Evolutionary conservation across 192 early-diverging fungal genomes (phyloP).

Genomic region (Coemansia interrupta): DNA sequence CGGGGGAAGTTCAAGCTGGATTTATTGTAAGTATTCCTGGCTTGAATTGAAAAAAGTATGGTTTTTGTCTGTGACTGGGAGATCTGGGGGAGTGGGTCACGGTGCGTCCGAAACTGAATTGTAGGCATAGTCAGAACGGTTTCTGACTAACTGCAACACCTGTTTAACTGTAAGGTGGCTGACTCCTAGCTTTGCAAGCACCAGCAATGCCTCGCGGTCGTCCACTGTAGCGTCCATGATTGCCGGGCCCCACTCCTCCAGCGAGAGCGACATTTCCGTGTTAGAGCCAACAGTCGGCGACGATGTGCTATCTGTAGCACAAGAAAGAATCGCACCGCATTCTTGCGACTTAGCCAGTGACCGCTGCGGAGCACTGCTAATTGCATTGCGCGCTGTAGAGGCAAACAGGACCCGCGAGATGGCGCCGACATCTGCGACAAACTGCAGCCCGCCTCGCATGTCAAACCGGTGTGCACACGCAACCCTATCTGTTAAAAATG

Average conservation of each 20-base stretch:
- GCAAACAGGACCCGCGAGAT: slow-evolving; percentile 18
- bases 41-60: no score
- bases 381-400: slow-evolving; percentile 2
- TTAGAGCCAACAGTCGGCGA: neutral
- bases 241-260: slow-evolving; percentile 31
- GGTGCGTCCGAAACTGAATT: neutral
- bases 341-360: slow-evolving; percentile 20
- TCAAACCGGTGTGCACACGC: slow-evolving; percentile 39
- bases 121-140: slow-evolving; percentile 25
- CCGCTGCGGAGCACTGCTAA: slow-evolving; percentile 1
- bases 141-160: slow-evolving; percentile 23
- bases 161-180: slow-evolving; percentile 21
- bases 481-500: slow-evolving; percentile 34
- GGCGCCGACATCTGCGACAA: slow-evolving; percentile 28
- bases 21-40: no score
- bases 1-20: no score
- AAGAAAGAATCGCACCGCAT: slow-evolving; percentile 24
- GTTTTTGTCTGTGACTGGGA: no score
- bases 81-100: neutral
- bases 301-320: slow-evolving; percentile 11
- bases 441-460: slow-evolving; percentile 23
- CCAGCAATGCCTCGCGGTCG: slow-evolving; percentile 17
- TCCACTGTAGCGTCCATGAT: slow-evolving; percentile 18
- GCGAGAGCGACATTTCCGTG: slow-evolving; percentile 17
- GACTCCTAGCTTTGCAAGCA: slow-evolving; percentile 41